Evolutionary conservation across 1,284 basidiomycete genomes (phyloP).

Genomic region (Singerocomus inundabilis): DNA sequence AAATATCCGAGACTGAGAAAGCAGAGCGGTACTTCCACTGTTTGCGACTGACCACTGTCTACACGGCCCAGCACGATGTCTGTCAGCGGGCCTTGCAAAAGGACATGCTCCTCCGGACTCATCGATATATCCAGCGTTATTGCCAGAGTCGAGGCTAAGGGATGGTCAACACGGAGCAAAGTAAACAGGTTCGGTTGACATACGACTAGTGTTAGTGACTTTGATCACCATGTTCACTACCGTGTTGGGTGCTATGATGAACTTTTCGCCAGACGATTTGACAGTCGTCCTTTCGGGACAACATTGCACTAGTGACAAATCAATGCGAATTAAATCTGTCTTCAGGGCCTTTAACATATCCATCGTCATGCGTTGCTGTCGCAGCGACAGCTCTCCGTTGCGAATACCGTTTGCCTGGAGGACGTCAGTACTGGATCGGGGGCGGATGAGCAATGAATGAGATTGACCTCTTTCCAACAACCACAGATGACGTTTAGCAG

Average conservation of each 20-base stretch:
- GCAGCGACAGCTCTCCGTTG: constrained; percentile 70
- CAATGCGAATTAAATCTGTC: constrained; percentile 58
- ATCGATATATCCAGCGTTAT: constrained; percentile 55
- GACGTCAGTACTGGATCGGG: constrained; percentile 3
- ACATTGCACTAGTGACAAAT: constrained; percentile 50
- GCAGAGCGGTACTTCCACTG: constrained; percentile 60
- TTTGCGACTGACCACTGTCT: constrained; percentile 48
- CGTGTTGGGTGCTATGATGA: constrained; percentile 50
- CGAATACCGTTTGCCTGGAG: constrained; percentile 72
- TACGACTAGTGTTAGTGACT: constrained; percentile 63
- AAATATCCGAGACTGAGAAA: constrained; percentile 77
- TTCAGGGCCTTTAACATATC: constrained; percentile 76
- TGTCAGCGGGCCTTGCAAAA: constrained; percentile 65
- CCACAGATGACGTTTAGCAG: constrained; percentile 69
- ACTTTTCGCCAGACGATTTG: constrained; percentile 38
- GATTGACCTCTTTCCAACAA: constrained; percentile 77
- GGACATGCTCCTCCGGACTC: constrained; percentile 61
- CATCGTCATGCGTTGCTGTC: constrained; percentile 71
- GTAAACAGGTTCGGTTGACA: constrained; percentile 1
- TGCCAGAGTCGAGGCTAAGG: constrained; percentile 46
- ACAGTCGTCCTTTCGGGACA: constrained; percentile 33
- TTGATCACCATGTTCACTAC: constrained; percentile 56
- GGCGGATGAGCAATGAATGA: background rate
- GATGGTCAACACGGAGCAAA: constrained; percentile 4
- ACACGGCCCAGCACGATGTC: constrained; percentile 61